Base-by-base conservation (phyloP, 2,329 filamentous ascomycete species). In the Hypocreales sp. region DNA sequence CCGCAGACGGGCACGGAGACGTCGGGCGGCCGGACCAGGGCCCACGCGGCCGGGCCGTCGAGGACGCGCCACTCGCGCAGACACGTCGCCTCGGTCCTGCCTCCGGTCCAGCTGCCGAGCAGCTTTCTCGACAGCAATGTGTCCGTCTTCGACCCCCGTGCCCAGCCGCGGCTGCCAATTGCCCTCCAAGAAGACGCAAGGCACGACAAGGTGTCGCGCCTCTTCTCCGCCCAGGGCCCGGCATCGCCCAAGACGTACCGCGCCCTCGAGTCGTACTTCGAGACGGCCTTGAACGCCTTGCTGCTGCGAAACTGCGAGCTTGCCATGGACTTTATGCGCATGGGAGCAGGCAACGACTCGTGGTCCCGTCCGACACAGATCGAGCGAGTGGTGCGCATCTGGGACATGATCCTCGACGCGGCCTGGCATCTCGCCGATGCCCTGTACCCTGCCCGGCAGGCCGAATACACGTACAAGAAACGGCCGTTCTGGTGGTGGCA, bases 61-160 rank as follows among this genome's bases (percentile, higher is more conserved):
- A 49, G 46, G 35, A 44, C 38, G 30, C 47, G 51, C 17, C 40
- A 44, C 27, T 34, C 47, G 30, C 45, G 51, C 28, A 45, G 45
- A 28, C 39, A 46, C 22, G 43, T 41, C 18, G 47, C 50, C 19
- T 48, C 54, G 15, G 53, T 55, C 24, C 37, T 70, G 8, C 67
- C 67, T n/a, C 54, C 59, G 3, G 51, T 69, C 14, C 53, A 60
- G 26, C 50, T 79, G 10, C 71, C 74, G 1, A 47, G 57, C 30
- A 64, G 58, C 47, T 79, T 79, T 34, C 47, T 70, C 28, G 49
- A 61, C 21, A 46, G 53, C 13, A 65, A 65, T 29, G 58, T 79
- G 21, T 42, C 34, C 9, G 30, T 48, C 15, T 40, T 44, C 26
- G 16, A 37, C 25, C n/a, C 29, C n/a, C 30, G 31, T n/a, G 35